These are phyloP conservation scores for Tolypocladium nubicola DNA, from an alignment of 2,329 filamentous ascomycete genomes.

Conservation along the genomic window DNA sequence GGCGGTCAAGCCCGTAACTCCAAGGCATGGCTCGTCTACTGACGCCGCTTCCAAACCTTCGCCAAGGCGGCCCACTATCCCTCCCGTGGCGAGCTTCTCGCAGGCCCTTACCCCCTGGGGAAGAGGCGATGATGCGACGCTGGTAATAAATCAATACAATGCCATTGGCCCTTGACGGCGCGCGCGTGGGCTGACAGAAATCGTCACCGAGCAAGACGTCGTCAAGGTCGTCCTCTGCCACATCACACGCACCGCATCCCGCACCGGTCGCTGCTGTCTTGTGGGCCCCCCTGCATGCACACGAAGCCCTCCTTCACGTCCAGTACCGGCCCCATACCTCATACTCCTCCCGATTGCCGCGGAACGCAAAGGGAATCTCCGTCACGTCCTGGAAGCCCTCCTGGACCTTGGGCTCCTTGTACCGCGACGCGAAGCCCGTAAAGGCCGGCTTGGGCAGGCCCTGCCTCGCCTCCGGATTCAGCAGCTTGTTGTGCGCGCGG, in stretches of 20 bases:
- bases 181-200: background rate
- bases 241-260: too few species aligned
- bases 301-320: conserved; percentile 35
- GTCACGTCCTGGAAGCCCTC: conserved; percentile 82
- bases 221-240: too few species aligned
- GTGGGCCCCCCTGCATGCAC: background rate
- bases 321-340: conserved; percentile 69
- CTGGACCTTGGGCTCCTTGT: conserved; percentile 55
- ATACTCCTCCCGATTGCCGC: conserved; percentile 58
- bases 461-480: conserved; percentile 74
- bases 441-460: conserved; percentile 75
- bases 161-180: background rate
- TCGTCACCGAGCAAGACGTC: background rate
- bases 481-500: conserved; percentile 55
- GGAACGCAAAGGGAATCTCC: conserved; percentile 65
- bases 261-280: background rate
- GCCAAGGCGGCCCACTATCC: background rate
- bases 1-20: background rate
- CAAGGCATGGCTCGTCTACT: background rate
- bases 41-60: background rate
- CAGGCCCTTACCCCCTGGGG: background rate
- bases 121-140: background rate
- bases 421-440: conserved; percentile 60
- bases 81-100: background rate
- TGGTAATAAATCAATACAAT: background rate